Evolutionary conservation across 2,329 filamentous ascomycete genomes (phyloP), one percentile per base, ranked within the genome.

Genomic region (Fusarium mexicanum): DNA sequence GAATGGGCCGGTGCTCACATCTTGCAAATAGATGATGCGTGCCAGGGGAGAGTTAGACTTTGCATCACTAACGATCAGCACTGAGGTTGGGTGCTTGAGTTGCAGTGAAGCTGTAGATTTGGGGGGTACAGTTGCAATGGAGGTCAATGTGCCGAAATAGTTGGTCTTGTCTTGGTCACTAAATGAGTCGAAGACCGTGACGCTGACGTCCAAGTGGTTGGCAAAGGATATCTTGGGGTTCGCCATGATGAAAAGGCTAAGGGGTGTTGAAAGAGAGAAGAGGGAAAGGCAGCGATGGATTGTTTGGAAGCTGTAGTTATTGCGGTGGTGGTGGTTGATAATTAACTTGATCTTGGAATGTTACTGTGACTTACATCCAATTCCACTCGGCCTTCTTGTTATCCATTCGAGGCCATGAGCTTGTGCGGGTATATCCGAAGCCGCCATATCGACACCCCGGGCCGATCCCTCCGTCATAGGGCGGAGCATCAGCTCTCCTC

Each of bases 111-210:
- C 18, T 29, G 33, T 59, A 6, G 33, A 16, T 3, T 63, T 59
- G 6, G 60, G 2, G 1, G 60, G 41, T 16, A 59, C 51, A 5
- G 41, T 59, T 9, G 13, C 33, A 33, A 63, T n/a, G 5, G 7
- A 20, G 22, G 60, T 63, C 20, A 63, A 46, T 13, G 40, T 63
- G 8, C 60, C 60, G 20, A 63, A 63, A 26, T 63, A 63, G 22
- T 63, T 63, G 26, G 20, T 38, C 18, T 38, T 63, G 26, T 63
- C 60, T 59, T 63, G 33, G 17, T 29, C 13, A 24, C 60, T 59
- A 9, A 59, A 63, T 6, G 60, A 63, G 22, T 63, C 60, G 51
- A 59, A 63, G 22, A 63, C 31, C 2, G 6, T 20, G n/a, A 63
- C 60, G 8, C 40, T 47, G 40, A 40, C 20, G 24, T 59, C 33